Conservation (phyloP, 2,329 filamentous ascomycete genomes). For the Paradendryphiella salina region DNA sequence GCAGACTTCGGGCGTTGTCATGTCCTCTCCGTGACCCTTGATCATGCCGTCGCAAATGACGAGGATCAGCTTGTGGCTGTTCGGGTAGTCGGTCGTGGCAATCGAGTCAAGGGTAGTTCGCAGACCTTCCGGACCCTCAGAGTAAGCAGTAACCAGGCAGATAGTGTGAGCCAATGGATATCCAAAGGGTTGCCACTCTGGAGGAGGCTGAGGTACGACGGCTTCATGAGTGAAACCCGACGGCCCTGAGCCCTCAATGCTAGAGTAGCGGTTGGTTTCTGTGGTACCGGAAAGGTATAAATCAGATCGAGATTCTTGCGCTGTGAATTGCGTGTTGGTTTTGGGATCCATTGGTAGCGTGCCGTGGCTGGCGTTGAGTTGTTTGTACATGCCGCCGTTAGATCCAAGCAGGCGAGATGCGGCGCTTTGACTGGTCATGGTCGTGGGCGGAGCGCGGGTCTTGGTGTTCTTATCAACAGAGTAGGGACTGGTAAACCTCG, state of each 20-base stretch:
- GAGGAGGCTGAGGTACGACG: conserved; percentile 92
- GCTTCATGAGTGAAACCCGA: conserved; percentile 95
- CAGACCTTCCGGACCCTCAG: conserved; percentile 89
- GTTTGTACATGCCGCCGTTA: conserved; percentile 67
- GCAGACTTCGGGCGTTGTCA: conserved; percentile 87
- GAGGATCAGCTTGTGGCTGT: conserved; percentile 96
- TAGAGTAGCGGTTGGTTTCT: conserved; percentile 56
- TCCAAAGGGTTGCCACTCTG: conserved; percentile 96
- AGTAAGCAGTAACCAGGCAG: conserved; percentile 95
- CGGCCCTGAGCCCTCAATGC: conserved; percentile 73
- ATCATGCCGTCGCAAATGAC: conserved; percentile 97
- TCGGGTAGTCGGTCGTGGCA: conserved; percentile 96
- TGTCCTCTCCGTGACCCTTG: conserved; percentile 86
- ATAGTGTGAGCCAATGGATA: conserved; percentile 92
- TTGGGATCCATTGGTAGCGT: conserved; percentile 55
- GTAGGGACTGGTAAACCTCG: conserved; percentile 90
- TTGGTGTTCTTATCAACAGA: conserved; percentile 66
- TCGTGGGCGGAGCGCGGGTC: conserved; percentile 69
- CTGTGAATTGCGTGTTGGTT: conserved; percentile 19
- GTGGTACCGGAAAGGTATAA: conserved; percentile 48
- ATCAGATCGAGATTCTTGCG: conserved; percentile 48
- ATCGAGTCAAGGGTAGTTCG: conserved; percentile 94
- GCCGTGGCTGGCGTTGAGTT: conserved; percentile 60
- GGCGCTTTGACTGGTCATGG: conserved; percentile 89
- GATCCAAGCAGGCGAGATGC: conserved; percentile 72